Percentiles rank a stretch among this genome's conserved stretches.
These are phyloP conservation scores for Phylloporus sp. DNA, from an alignment of 768 basidiomycete genomes.

Conservation along the genomic window DNA sequence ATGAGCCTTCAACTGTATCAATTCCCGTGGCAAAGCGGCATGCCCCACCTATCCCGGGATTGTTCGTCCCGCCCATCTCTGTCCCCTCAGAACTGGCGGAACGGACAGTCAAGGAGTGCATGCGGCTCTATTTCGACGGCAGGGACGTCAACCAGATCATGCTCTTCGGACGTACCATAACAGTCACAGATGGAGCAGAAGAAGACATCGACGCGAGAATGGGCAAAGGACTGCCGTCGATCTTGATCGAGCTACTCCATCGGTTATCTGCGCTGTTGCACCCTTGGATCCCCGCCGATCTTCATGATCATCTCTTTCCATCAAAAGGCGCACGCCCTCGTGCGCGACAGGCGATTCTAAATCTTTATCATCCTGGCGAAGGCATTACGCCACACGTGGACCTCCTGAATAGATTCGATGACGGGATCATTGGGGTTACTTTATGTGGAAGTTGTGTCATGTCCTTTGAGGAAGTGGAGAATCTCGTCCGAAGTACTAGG, in stretches of 20 bases:
- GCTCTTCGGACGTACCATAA: conserved; percentile 63
- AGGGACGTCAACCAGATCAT: conserved; percentile 72
- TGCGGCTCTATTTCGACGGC: conserved; percentile 51
- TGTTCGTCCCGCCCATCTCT: conserved; percentile 52
- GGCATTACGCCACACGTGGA: conserved; percentile 91
- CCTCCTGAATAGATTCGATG: conserved; percentile 75
- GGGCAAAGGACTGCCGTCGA: conserved; percentile 50
- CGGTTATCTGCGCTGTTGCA: conserved; percentile 46
- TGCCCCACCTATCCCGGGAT: conserved; percentile 59
- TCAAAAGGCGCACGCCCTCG: conserved; percentile 29
- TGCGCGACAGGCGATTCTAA: conserved; percentile 85
- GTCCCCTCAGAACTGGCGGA: conserved; percentile 52
- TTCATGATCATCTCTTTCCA: conserved; percentile 62
- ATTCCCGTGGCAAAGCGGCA: conserved; percentile 28
- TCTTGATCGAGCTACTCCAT: conserved; percentile 52
- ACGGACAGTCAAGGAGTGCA: conserved; percentile 47
- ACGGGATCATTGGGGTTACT: conserved; percentile 88
- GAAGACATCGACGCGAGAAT: conserved; percentile 14
- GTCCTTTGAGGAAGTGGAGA: conserved; percentile 50
- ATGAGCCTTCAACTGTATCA: conserved; percentile 31
- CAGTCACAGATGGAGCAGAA: conserved; percentile 7
- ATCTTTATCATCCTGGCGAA: conserved; percentile 84
- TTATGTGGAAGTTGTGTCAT: conserved; percentile 78
- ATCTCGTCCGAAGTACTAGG: background rate
- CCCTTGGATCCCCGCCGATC: conserved; percentile 46